Evolutionary conservation across 2,329 filamentous ascomycete species (phyloP).

Genomic region (Trichoderma atroviride): DNA sequence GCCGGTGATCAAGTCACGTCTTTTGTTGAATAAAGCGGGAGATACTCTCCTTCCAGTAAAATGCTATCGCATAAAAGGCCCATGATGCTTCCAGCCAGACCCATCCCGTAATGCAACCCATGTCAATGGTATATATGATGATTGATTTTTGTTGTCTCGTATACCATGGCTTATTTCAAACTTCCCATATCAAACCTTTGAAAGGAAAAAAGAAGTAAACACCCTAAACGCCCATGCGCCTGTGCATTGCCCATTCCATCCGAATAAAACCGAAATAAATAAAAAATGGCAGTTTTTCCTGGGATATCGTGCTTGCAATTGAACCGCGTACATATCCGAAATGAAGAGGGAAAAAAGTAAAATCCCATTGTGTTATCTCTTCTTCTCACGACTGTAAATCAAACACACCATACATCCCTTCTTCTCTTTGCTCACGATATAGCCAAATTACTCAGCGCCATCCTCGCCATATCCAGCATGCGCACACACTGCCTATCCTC

Average conservation of each 20-base stretch:
- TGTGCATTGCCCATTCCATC: background rate
- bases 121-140: background rate
- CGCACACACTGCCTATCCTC: constrained; percentile 50
- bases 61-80: background rate
- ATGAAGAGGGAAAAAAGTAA: background rate
- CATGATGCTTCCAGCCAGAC: background rate
- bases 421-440: constrained; percentile 44
- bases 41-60: background rate
- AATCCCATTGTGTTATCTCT: background rate
- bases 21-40: background rate
- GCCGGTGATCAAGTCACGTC: background rate
- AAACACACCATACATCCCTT: too few relatives aligned
- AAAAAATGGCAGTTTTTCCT: background rate
- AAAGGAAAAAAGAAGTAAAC: background rate
- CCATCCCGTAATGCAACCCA: background rate
- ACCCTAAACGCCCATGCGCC: background rate
- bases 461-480: constrained; percentile 57
- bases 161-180: background rate
- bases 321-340: background rate
- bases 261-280: background rate
- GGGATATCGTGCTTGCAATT: background rate
- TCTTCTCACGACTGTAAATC: background rate
- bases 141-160: background rate
- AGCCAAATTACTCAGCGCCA: constrained; percentile 56
- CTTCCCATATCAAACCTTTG: background rate